Percentiles rank a stretch among this genome's conserved stretches.
Evolutionary conservation across 805 yeast genomes (phyloP).

Genomic region (Sugiyamaella floridensis): DNA sequence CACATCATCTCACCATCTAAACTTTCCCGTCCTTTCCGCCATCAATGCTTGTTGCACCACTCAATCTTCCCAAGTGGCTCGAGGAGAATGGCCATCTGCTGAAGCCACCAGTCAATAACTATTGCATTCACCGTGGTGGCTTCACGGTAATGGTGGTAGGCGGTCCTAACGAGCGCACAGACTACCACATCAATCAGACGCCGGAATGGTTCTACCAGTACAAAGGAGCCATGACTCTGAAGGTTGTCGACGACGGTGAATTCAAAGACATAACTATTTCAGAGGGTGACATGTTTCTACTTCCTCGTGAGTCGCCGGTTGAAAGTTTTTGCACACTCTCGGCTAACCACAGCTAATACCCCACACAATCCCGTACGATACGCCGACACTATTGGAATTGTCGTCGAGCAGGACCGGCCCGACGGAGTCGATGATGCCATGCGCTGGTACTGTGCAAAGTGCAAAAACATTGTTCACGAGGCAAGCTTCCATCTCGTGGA

Average conservation of each 20-base stretch:
- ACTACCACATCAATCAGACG: slow-evolving; percentile 87
- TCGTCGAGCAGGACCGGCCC: slow-evolving; percentile 89
- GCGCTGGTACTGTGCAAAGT: slow-evolving; percentile 80
- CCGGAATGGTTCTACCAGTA: slow-evolving; percentile 90
- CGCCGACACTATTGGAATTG: slow-evolving; percentile 80
- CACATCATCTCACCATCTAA: neutral
- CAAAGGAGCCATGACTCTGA: slow-evolving; percentile 78
- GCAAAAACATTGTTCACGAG: slow-evolving; percentile 61
- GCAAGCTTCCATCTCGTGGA: slow-evolving; percentile 67
- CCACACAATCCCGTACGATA: slow-evolving; percentile 91
- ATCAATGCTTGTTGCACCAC: slow-evolving; percentile 54
- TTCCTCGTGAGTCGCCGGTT: slow-evolving; percentile 41
- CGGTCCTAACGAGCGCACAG: slow-evolving; percentile 91
- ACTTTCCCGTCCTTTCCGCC: neutral
- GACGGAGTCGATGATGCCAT: slow-evolving; percentile 59
- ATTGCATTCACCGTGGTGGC: slow-evolving; percentile 84
- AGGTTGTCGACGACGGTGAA: slow-evolving; percentile 72
- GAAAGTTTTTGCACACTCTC: too few species aligned
- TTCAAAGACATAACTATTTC: slow-evolving; percentile 67
- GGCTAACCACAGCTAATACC: slow-evolving; percentile 41
- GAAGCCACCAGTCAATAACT: slow-evolving; percentile 90
- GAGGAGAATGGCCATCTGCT: slow-evolving; percentile 65
- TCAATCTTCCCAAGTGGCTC: slow-evolving; percentile 76
- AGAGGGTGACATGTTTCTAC: slow-evolving; percentile 83
- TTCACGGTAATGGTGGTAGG: slow-evolving; percentile 93